These are phyloP conservation scores for Hanseniaspora clermontiae DNA, from an alignment of 805 yeast genomes.

Conservation along the genomic window DNA sequence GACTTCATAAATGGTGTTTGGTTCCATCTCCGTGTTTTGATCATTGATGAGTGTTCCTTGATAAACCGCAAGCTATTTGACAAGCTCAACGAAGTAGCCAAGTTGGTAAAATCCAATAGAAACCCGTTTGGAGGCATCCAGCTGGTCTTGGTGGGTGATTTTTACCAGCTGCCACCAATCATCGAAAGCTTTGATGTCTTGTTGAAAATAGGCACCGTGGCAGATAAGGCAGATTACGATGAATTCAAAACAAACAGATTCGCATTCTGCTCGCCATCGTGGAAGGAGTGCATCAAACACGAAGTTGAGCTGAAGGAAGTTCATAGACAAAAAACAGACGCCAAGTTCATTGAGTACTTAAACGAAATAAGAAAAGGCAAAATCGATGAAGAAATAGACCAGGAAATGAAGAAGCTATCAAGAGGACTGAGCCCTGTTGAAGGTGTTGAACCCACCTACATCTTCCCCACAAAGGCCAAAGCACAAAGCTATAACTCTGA, in stretches of 20 bases:
- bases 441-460: conserved; percentile 60
- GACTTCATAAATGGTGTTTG: conserved; percentile 35
- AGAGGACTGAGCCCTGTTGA: conserved; percentile 40
- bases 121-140: conserved; percentile 92
- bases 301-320: conserved; percentile 52
- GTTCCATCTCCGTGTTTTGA: conserved; percentile 54
- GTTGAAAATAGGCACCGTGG: not conserved
- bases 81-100: conserved; percentile 61
- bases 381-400: conserved; percentile 37
- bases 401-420: conserved; percentile 38
- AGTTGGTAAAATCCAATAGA: conserved; percentile 34
- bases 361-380: conserved; percentile 59
- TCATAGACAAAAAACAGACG: conserved; percentile 67
- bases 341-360: conserved; percentile 56
- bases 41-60: conserved; percentile 93
- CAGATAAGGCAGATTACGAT: not conserved
- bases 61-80: conserved; percentile 67
- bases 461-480: conserved; percentile 63
- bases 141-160: conserved; percentile 79
- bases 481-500: conserved; percentile 53
- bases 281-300: conserved; percentile 45
- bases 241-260: conserved; percentile 30
- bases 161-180: conserved; percentile 83
- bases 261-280: conserved; percentile 52
- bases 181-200: conserved; percentile 23